Percentiles rank a stretch among this genome's conserved stretches.
These are phyloP conservation scores for Penicillium sp. DNA, from an alignment of 2,329 filamentous ascomycete genomes.

Conservation along the genomic window DNA sequence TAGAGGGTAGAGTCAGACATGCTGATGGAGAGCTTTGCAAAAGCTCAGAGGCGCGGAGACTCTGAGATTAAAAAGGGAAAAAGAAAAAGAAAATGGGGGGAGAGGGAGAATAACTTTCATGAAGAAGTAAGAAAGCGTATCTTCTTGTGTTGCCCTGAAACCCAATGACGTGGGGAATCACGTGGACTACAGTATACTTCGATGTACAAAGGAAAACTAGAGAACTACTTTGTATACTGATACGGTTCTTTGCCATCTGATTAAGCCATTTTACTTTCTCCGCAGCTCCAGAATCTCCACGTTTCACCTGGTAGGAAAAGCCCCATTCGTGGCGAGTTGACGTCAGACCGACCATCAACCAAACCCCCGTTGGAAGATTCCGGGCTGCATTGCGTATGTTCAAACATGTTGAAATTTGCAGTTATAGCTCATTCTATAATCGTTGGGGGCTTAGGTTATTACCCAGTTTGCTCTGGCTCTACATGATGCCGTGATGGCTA, in stretches of 20 bases:
- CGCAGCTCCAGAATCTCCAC: slow-evolving; percentile 6
- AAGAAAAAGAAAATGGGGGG: background rate
- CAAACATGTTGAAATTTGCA: background rate
- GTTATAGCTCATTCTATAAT: background rate
- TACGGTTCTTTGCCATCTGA: background rate
- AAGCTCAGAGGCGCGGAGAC: background rate
- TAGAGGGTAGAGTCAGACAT: slow-evolving; percentile 63
- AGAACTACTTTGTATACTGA: background rate
- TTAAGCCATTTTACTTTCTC: slow-evolving; percentile 1
- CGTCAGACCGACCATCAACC: slow-evolving; percentile 15
- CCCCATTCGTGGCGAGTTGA: slow-evolving; percentile 20
- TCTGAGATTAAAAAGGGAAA: background rate
- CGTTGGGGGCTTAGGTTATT: background rate
- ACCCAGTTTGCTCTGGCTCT: background rate
- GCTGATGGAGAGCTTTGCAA: slow-evolving; percentile 3
- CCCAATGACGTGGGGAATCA: background rate
- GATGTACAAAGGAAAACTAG: background rate
- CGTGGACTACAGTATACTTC: background rate
- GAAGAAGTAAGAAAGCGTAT: background rate
- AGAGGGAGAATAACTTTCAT: background rate
- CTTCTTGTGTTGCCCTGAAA: background rate
- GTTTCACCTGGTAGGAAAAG: background rate
- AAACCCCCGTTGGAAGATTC: background rate
- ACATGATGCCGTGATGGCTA: background rate
- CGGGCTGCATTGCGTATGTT: too few relatives aligned